These are phyloP conservation scores for sorghum (Sorghum bicolor) DNA, from an alignment of 176 grass and related monocot species.

Conservation along the genomic window DNA sequence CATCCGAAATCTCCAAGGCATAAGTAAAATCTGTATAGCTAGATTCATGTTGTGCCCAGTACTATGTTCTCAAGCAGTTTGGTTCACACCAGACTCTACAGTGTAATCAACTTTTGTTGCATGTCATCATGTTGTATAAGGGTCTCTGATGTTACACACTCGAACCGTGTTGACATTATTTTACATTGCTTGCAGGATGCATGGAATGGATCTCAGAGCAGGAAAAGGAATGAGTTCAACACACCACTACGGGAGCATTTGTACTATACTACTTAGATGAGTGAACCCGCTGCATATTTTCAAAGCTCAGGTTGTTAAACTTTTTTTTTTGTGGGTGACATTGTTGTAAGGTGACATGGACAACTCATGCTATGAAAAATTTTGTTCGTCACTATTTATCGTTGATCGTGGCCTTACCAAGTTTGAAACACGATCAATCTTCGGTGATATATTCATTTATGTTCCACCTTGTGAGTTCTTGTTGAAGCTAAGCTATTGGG, in stretches of 20 bases:
- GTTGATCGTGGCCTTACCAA: neutral
- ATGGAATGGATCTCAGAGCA: neutral
- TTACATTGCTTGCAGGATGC: constrained; percentile 15
- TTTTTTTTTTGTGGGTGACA: neutral
- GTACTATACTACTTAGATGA: constrained; percentile 21
- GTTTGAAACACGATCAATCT: neutral
- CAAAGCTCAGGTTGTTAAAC: constrained; percentile 2
- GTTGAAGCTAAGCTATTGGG: too few relatives aligned
- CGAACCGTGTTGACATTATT: neutral
- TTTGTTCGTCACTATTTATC: neutral
- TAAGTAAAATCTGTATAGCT: neutral
- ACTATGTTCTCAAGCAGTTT: neutral
- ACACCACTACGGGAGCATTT: constrained; percentile 20
- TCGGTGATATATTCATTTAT: neutral
- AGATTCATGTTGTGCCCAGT: neutral
- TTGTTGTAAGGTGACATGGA: neutral
- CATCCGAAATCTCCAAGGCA: neutral
- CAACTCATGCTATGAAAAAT: neutral
- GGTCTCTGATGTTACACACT: neutral
- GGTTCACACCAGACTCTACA: neutral
- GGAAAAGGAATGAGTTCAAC: neutral
- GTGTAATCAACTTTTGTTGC: neutral
- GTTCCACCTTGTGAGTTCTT: too few relatives aligned
- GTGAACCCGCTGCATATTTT: neutral
- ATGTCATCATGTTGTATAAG: neutral